A percentile compares a stretch with the other conserved stretches of the same genome.
phyloP scores from a whole-genome alignment of 2,329 filamentous ascomycete genomes.

The Sporothrix pallida region DNA sequence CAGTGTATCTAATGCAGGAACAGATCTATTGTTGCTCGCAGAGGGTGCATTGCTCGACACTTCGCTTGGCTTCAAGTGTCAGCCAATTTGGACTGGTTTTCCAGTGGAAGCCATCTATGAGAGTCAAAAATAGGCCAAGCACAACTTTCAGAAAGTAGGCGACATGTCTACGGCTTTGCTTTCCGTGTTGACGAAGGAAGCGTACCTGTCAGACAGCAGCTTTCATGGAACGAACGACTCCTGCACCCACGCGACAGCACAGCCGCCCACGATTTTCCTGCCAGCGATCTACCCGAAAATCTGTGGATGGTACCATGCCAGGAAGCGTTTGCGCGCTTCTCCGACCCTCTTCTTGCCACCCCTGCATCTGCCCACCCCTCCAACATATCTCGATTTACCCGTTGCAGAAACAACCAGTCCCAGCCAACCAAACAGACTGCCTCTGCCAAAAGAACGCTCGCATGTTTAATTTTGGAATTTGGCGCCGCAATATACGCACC shows the following conservation, averaged over 20 bases:
- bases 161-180: background rate
- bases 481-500: constrained; percentile 19
- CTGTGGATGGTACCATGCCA: background rate
- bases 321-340: constrained; percentile 17
- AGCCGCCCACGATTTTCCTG: constrained; percentile 22
- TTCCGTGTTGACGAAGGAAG: background rate
- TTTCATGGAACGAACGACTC: background rate
- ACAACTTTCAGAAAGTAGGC: background rate
- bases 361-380: constrained; percentile 15
- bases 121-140: background rate
- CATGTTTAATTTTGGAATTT: constrained; percentile 24
- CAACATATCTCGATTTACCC: constrained; percentile 28
- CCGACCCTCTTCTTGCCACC: background rate
- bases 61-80: background rate
- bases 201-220: constrained; percentile 17
- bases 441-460: background rate
- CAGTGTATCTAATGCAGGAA: constrained; percentile 19
- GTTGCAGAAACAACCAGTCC: constrained; percentile 14
- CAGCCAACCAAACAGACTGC: constrained; percentile 22
- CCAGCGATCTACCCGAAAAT: constrained; percentile 13
- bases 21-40: constrained; percentile 10
- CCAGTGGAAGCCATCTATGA: too few relatives aligned
- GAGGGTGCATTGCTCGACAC: background rate
- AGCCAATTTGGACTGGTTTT: background rate
- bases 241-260: background rate